Evolutionary conservation across 805 yeast genomes (phyloP).

Genomic region (Schwanniomyces polymorphus): DNA sequence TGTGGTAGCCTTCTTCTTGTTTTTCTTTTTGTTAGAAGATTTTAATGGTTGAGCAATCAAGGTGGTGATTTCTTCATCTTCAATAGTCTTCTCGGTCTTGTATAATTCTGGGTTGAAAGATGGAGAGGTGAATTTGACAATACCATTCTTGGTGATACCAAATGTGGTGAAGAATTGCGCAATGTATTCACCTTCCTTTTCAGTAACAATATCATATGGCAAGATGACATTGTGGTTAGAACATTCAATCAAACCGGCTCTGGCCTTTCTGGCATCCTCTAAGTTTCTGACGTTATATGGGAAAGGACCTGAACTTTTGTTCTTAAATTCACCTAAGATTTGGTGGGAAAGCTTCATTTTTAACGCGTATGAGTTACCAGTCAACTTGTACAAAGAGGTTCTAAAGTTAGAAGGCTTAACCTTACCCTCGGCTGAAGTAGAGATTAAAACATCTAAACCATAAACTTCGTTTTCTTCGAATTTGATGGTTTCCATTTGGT

Average conservation of each 20-base stretch:
- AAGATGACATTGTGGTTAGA: conserved; percentile 62
- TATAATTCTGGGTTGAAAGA: conserved; percentile 48
- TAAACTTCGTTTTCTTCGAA: conserved; percentile 77
- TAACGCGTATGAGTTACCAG: conserved; percentile 66
- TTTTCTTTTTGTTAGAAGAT: conserved; percentile 46
- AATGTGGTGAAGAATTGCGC: conserved; percentile 77
- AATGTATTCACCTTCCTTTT: conserved; percentile 63
- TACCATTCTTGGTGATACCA: conserved; percentile 72
- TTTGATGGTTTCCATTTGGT: conserved; percentile 59
- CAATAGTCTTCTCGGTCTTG: conserved; percentile 55
- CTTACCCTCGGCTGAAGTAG: conserved; percentile 66
- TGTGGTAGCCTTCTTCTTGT: conserved; percentile 30
- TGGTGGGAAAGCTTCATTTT: conserved; percentile 71
- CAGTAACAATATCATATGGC: conserved; percentile 68
- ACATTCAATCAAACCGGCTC: conserved; percentile 75
- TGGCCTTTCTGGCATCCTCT: conserved; percentile 67
- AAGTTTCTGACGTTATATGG: conserved; percentile 68
- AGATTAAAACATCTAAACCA: conserved; percentile 70
- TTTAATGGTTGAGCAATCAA: conserved; percentile 54
- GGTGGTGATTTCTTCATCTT: conserved; percentile 49
- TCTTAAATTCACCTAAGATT: conserved; percentile 65
- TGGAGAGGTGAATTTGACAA: conserved; percentile 62
- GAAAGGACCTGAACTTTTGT: conserved; percentile 59
- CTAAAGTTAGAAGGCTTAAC: conserved; percentile 57
- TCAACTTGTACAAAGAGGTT: conserved; percentile 71